These are phyloP conservation scores for Hypoxylon crocopeplum DNA, from an alignment of 495 filamentous ascomycete genomes.

Conservation along the genomic window DNA sequence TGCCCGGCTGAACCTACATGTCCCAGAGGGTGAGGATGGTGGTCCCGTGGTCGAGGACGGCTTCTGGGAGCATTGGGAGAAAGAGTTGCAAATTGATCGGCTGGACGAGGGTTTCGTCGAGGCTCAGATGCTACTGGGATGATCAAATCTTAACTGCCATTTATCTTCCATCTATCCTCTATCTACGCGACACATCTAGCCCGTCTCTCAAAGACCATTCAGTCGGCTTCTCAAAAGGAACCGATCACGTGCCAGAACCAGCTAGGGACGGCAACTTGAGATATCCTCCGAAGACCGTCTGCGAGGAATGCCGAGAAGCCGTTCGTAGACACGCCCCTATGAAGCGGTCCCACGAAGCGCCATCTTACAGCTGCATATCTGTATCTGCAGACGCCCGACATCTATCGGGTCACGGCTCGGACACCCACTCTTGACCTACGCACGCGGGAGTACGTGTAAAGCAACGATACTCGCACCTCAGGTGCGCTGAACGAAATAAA, in stretches of 20 bases:
- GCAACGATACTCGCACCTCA: no score
- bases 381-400: no score
- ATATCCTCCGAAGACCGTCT: background rate
- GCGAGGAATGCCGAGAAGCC: no score
- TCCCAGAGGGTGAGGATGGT: constrained; percentile 1
- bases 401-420: no score
- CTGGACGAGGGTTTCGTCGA: background rate
- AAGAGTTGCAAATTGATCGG: background rate
- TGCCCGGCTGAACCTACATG: background rate
- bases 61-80: background rate
- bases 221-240: no score
- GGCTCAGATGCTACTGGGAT: background rate
- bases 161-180: background rate
- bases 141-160: background rate
- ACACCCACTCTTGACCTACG: no score
- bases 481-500: no score
- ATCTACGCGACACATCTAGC: background rate
- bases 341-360: background rate
- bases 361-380: no score
- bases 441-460: background rate
- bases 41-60: no score
- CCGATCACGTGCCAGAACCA: no score
- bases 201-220: background rate
- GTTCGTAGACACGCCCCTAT: background rate
- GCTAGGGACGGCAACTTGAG: background rate